These are phyloP conservation scores for Lasiosphaeria hispida DNA, from an alignment of 495 filamentous ascomycete species.

Conservation along the genomic window DNA sequence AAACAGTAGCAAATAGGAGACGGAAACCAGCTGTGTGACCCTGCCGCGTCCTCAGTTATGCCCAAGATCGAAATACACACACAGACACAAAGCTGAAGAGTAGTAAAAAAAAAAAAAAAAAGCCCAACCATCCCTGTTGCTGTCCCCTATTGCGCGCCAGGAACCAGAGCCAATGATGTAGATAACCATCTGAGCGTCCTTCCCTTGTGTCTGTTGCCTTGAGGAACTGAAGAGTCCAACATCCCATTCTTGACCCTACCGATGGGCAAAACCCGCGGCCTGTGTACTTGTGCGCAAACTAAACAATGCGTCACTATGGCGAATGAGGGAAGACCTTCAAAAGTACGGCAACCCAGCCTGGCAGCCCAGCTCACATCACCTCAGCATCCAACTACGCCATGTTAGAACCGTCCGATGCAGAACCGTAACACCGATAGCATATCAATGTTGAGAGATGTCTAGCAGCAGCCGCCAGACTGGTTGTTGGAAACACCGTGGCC, in stretches of 20 bases:
- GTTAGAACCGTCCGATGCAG: constrained; percentile 31
- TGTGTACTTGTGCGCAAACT: not conserved
- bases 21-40: constrained; percentile 12
- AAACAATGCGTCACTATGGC: not conserved
- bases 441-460: constrained; percentile 40
- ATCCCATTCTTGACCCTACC: constrained; percentile 2
- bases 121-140: constrained; percentile 14
- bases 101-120: constrained; percentile 14
- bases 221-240: constrained; percentile 3
- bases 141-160: constrained; percentile 8
- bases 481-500: constrained; percentile 93
- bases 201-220: not conserved
- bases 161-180: no score
- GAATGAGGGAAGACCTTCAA: not conserved
- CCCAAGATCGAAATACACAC: constrained; percentile 35
- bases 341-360: constrained; percentile 3
- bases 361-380: constrained; percentile 24
- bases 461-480: constrained; percentile 91
- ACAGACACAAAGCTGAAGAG: constrained; percentile 15
- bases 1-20: constrained; percentile 4
- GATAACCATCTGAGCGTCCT: not conserved
- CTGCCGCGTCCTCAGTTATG: constrained; percentile 27
- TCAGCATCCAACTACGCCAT: constrained; percentile 17
- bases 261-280: not conserved
- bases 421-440: constrained; percentile 26